Percentiles rank a stretch among this genome's conserved stretches.
Conservation (phyloP, 345 rosid genomes). For the Cochlearia excelsa region DNA sequence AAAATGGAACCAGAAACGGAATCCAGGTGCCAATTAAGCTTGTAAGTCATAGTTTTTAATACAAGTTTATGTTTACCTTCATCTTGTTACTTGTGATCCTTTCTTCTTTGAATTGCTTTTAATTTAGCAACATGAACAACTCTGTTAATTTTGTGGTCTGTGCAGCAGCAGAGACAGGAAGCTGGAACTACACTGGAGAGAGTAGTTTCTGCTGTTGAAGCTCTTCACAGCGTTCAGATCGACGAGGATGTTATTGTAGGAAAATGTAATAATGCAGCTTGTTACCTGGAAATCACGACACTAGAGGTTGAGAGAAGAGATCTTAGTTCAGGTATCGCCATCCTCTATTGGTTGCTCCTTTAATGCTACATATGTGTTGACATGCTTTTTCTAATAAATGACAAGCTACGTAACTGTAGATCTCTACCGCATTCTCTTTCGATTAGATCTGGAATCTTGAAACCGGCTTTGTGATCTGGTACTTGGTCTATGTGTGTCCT, state of each 20-base stretch:
- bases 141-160: conserved; percentile 21
- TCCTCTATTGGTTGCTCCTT: conserved; percentile 7
- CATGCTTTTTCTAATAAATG: too few species aligned
- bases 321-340: conserved; percentile 60
- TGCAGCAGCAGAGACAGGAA: conserved; percentile 52
- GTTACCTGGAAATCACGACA: conserved; percentile 49
- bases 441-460: background rate
- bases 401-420: too few species aligned
- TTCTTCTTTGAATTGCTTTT: conserved; percentile 1
- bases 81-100: background rate
- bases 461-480: too few species aligned
- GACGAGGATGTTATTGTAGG: conserved; percentile 62
- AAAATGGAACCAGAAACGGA: conserved; percentile 55
- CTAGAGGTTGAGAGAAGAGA: conserved; percentile 51
- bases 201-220: conserved; percentile 68
- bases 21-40: conserved; percentile 48
- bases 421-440: background rate
- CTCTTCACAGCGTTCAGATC: conserved; percentile 41
- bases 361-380: conserved; percentile 13
- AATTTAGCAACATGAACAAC: conserved; percentile 9
- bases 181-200: conserved; percentile 57
- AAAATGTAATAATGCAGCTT: conserved; percentile 62
- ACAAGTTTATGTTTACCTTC: background rate
- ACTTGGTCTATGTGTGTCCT: too few species aligned
- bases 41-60: conserved; percentile 40